Conservation (phyloP, 495 filamentous ascomycete genomes). For the Ascodesmis nigricans region DNA sequence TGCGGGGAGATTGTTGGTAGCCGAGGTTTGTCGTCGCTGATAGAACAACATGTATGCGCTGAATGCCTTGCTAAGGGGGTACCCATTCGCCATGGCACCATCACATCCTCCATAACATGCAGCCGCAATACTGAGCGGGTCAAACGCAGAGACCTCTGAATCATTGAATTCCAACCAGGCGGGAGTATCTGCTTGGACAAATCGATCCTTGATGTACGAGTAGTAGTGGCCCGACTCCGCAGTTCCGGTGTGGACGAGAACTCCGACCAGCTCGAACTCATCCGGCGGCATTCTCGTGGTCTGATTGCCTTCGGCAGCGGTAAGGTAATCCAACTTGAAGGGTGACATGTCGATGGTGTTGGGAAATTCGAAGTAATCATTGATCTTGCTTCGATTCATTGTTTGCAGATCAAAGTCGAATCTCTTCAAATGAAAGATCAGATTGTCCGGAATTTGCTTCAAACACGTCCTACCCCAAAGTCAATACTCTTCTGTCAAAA, state of each 20-base stretch:
- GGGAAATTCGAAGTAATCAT: conserved; percentile 83
- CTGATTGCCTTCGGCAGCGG: conserved; percentile 30
- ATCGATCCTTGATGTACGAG: conserved; percentile 67
- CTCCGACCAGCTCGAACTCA: conserved; percentile 73
- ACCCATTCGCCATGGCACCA: conserved; percentile 26
- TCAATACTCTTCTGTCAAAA: no score
- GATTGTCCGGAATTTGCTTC: conserved; percentile 78
- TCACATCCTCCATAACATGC: conserved; percentile 62
- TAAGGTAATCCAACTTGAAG: conserved; percentile 74
- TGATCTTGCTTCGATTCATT: conserved; percentile 76
- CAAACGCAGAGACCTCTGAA: conserved; percentile 51
- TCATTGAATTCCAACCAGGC: conserved; percentile 91
- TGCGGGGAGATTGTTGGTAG: conserved; percentile 27
- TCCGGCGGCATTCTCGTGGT: conserved; percentile 29
- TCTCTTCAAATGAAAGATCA: conserved; percentile 90
- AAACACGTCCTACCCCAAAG: conserved; percentile 64
- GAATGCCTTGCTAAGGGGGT: conserved; percentile 38
- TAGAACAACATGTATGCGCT: conserved; percentile 98
- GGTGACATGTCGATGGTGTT: conserved; percentile 66
- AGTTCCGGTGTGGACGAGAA: conserved; percentile 79
- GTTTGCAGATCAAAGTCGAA: conserved; percentile 87
- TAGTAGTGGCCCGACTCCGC: conserved; percentile 96
- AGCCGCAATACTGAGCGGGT: conserved; percentile 45
- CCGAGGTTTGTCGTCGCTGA: conserved; percentile 36
- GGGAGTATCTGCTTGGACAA: conserved; percentile 26